A percentile compares a stretch with the other conserved stretches of the same genome.
These are phyloP conservation scores for Fraxinus xanthoxyloides DNA, from an alignment of 305 asterid species.

Conservation along the genomic window DNA sequence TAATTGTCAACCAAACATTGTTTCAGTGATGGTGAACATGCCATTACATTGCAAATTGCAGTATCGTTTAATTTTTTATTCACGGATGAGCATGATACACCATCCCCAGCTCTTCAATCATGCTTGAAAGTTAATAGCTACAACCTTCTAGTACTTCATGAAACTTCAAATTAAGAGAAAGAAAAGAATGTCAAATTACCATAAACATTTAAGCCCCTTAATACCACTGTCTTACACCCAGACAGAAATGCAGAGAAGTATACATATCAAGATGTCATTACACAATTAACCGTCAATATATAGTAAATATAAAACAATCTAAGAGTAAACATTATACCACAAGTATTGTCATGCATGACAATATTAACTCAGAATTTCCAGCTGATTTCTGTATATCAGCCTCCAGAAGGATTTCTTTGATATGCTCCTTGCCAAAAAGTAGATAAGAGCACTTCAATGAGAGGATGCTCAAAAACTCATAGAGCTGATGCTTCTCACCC, in stretches of 20 bases:
- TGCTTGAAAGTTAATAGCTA: background rate
- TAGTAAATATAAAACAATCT: constrained; percentile 16
- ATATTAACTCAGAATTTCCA: constrained; percentile 64
- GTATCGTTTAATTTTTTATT: constrained; percentile 7
- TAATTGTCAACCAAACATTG: constrained; percentile 14
- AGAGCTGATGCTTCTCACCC: constrained; percentile 77
- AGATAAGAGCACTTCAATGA: constrained; percentile 86
- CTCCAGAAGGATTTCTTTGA: constrained; percentile 76
- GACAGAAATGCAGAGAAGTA: constrained; percentile 1
- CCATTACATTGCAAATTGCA: background rate
- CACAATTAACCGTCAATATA: constrained; percentile 18
- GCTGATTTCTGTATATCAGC: constrained; percentile 66
- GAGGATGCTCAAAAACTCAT: constrained; percentile 70
- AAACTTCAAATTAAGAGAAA: background rate
- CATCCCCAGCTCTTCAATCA: constrained; percentile 4
- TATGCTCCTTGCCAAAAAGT: constrained; percentile 86
- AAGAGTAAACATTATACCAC: constrained; percentile 60
- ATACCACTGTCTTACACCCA: constrained; percentile 9
- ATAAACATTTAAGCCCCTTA: constrained; percentile 17
- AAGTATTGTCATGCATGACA: constrained; percentile 93
- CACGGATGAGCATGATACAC: constrained; percentile 13
- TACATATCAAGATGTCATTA: constrained; percentile 9
- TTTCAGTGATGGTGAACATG: constrained; percentile 14
- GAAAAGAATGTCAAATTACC: background rate
- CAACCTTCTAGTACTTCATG: background rate